These are phyloP conservation scores for Paraconiothyrium brasiliense DNA, from an alignment of 2,329 filamentous ascomycete genomes.

Conservation along the genomic window DNA sequence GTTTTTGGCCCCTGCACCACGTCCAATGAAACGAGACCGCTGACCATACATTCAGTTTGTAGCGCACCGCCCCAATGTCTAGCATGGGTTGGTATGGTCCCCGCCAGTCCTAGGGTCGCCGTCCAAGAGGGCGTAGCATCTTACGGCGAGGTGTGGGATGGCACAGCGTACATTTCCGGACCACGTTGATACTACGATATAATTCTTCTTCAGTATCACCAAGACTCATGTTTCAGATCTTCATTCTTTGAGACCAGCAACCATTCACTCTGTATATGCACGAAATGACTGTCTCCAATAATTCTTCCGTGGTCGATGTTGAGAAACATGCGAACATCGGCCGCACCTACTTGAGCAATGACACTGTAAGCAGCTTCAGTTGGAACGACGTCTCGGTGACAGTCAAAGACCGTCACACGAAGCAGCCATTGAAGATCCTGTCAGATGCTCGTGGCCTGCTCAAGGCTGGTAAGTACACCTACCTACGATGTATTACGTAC, in stretches of 20 bases:
- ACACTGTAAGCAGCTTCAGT: conserved; percentile 69
- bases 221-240: background rate
- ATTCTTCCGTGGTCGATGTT: conserved; percentile 46
- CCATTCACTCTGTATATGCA: background rate
- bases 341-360: conserved; percentile 68
- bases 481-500: conserved; percentile 37
- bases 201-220: background rate
- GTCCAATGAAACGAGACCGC: background rate
- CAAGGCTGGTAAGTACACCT: conserved; percentile 62
- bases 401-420: conserved; percentile 75
- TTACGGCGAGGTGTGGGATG: background rate
- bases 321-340: conserved; percentile 56
- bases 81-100: background rate
- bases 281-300: conserved; percentile 3
- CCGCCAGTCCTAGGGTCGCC: conserved; percentile 4
- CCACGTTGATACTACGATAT: background rate
- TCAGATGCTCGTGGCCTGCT: conserved; percentile 70
- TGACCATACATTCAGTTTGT: background rate
- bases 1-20: background rate
- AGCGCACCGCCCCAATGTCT: conserved; percentile 4
- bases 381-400: conserved; percentile 75
- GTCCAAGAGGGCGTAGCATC: conserved; percentile 7
- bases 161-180: background rate
- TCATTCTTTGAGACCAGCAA: background rate
- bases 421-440: conserved; percentile 70